Base-by-base conservation (phyloP, 2,329 filamentous ascomycete genomes). In the Ramichloridium luteum region DNA sequence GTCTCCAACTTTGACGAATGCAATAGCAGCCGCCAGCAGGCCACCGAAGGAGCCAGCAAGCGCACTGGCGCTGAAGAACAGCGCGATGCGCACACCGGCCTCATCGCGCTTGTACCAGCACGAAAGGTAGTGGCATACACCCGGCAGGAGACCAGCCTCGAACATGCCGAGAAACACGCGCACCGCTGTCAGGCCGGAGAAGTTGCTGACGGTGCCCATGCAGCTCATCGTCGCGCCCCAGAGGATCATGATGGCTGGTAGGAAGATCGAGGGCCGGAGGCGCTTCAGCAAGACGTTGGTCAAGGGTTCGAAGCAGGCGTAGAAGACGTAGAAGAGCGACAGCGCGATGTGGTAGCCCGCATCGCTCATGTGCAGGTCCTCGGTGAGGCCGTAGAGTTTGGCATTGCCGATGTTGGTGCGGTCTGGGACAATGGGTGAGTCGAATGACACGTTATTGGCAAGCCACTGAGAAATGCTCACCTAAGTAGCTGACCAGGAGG, bases 251-350 rank as follows among this genome's bases (percentile, higher is more conserved):
- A 90, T 92, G 17, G 70, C 61, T 2, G 84, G 80, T 4, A 47
- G 34, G 32, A 90, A 93, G 34, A 86, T 57, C 23, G 77, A 81
- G 0, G 84, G 85, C 1, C 73, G 68, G 39, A 82, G 59, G 10
- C 66, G 68, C 59, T 90, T 90, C 34, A 92, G 71, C 13, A 92
- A 57, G 29, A 88, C 64, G 51, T 92, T 90, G 40, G 81, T 84
- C 26, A 85, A 47, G 0, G 75, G 74, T 53, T 90, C 83, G 40
- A 83, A 85, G 18, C 85, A 57, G 2, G 80, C 69, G 53, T 93
- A 93, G 1, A 80, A 84, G 30, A 92, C 67, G 60, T 92, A 93
- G 61, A 93, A 93, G 45, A 92, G 78, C 18, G 80, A 82, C 5
- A 93, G 64, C 0, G 76, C 71, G 13, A 70, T 65, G 53, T 86